phyloP scores from a whole-genome alignment of 2,329 filamentous ascomycete genomes.

The Zopfia rhizophila region DNA sequence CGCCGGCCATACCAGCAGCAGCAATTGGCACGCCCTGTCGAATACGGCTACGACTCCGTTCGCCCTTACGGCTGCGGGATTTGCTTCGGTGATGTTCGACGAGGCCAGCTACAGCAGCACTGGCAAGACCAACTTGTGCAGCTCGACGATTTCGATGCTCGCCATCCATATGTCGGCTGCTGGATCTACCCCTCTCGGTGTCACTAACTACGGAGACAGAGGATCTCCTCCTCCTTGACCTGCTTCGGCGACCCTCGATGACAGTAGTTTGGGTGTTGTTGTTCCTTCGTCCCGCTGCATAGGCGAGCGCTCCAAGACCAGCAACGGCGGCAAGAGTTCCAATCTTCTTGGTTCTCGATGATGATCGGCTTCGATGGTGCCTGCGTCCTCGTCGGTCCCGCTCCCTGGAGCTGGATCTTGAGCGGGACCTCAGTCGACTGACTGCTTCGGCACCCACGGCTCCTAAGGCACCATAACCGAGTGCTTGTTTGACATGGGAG shows the following conservation, averaged over 20 bases:
- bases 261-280: conserved; percentile 59
- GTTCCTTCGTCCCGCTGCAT: conserved; percentile 59
- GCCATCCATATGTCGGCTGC: conserved; percentile 55
- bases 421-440: conserved; percentile 58
- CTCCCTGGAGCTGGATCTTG: conserved; percentile 56
- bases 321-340: conserved; percentile 70
- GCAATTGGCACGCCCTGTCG: conserved; percentile 68
- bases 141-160: conserved; percentile 68
- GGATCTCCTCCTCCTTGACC: conserved; percentile 56
- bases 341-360: conserved; percentile 61
- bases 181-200: conserved; percentile 40
- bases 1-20: conserved; percentile 69
- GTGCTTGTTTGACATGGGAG: conserved; percentile 61
- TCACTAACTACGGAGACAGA: conserved; percentile 50
- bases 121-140: conserved; percentile 70
- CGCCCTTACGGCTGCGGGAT: conserved; percentile 64
- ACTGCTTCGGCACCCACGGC: conserved; percentile 70
- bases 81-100: conserved; percentile 67
- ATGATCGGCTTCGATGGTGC: conserved; percentile 43
- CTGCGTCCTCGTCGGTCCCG: conserved; percentile 34
- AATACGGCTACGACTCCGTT: conserved; percentile 65
- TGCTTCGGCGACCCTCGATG: conserved; percentile 59
- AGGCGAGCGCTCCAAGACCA: conserved; percentile 68
- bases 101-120: conserved; percentile 70
- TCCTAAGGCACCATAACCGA: conserved; percentile 70